Percentiles rank a stretch among this genome's conserved stretches.
phyloP scores from a whole-genome alignment of 371 early-diverging fungal species.

The Mucor saturninus region DNA sequence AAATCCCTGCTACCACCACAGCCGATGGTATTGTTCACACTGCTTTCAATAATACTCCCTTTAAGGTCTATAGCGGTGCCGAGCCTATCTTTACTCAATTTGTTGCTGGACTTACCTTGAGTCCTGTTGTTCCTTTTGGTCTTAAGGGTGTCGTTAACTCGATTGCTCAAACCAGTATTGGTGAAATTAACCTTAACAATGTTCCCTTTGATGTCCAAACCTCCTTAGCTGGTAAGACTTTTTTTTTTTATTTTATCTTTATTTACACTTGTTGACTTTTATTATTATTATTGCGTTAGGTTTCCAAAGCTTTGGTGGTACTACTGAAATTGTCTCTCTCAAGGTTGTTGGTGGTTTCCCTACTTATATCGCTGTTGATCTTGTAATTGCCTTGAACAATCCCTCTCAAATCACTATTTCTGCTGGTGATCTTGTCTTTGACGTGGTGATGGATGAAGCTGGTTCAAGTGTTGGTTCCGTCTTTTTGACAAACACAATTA shows the following conservation, averaged over 20 bases:
- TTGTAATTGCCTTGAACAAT: slow-evolving; percentile 50
- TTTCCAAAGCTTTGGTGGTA: slow-evolving; percentile 52
- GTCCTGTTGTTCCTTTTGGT: slow-evolving; percentile 48
- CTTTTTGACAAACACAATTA: slow-evolving; percentile 39
- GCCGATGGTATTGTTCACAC: slow-evolving; percentile 48
- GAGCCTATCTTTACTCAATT: slow-evolving; percentile 54
- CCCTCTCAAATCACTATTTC: slow-evolving; percentile 61
- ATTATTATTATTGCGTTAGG: slow-evolving; percentile 26
- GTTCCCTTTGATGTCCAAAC: slow-evolving; percentile 56
- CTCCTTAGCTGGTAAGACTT: slow-evolving; percentile 49
- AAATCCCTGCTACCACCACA: slow-evolving; percentile 50
- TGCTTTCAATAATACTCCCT: slow-evolving; percentile 53
- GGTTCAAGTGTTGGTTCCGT: slow-evolving; percentile 46
- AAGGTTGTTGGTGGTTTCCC: slow-evolving; percentile 51
- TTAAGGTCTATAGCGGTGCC: slow-evolving; percentile 56
- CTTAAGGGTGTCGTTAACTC: slow-evolving; percentile 57
- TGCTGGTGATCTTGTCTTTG: slow-evolving; percentile 54
- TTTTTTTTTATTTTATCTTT: slow-evolving; percentile 7
- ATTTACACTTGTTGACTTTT: not conserved
- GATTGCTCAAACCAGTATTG: slow-evolving; percentile 57
- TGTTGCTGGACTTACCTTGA: slow-evolving; percentile 44
- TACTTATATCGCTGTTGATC: slow-evolving; percentile 45
- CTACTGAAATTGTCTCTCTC: slow-evolving; percentile 44
- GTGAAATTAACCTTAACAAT: slow-evolving; percentile 51
- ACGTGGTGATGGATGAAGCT: slow-evolving; percentile 44